Conservation (phyloP, 2,329 filamentous ascomycete genomes). For the Dactylella cylindrospora region DNA sequence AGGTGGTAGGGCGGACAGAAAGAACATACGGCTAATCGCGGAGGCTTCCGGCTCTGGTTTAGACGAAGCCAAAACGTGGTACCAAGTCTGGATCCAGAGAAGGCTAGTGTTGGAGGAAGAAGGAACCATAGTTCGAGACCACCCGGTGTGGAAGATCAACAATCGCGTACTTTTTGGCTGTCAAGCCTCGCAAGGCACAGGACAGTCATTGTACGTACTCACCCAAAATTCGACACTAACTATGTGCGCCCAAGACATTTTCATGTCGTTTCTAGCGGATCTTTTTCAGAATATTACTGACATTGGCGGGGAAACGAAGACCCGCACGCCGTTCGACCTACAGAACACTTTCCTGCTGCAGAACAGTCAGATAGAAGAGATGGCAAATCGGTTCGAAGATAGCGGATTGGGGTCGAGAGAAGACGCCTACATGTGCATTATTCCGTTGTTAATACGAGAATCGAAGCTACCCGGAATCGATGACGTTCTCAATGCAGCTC, state of each 20-base stretch:
- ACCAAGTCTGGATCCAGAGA: constrained; percentile 31
- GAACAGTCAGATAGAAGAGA: constrained; percentile 14
- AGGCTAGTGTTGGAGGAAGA: background rate
- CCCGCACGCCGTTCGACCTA: background rate
- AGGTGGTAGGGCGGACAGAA: background rate
- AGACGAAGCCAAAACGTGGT: too few relatives aligned
- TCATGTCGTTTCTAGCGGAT: constrained; percentile 32
- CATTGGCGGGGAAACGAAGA: constrained; percentile 19
- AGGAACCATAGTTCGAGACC: too few relatives aligned
- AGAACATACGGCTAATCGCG: background rate
- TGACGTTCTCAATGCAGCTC: constrained; percentile 10
- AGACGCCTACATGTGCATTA: constrained; percentile 49
- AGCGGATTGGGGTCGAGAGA: constrained; percentile 47
- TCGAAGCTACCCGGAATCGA: constrained; percentile 20
- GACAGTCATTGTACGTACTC: constrained; percentile 1
- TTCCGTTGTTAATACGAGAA: constrained; percentile 48
- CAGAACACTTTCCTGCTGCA: constrained; percentile 8
- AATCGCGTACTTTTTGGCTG: too few relatives aligned
- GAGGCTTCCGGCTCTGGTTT: too few relatives aligned
- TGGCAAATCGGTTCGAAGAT: constrained; percentile 47
- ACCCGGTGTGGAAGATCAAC: too few relatives aligned
- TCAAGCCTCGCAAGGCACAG: too few relatives aligned
- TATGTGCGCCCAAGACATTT: constrained; percentile 38
- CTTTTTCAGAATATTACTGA: constrained; percentile 1
- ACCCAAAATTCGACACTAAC: constrained; percentile 17